Evolutionary conservation across 176 grass and related monocot species (phyloP), one percentile per base, ranked within the genome.

Genomic region (Aegilops speltoides): DNA sequence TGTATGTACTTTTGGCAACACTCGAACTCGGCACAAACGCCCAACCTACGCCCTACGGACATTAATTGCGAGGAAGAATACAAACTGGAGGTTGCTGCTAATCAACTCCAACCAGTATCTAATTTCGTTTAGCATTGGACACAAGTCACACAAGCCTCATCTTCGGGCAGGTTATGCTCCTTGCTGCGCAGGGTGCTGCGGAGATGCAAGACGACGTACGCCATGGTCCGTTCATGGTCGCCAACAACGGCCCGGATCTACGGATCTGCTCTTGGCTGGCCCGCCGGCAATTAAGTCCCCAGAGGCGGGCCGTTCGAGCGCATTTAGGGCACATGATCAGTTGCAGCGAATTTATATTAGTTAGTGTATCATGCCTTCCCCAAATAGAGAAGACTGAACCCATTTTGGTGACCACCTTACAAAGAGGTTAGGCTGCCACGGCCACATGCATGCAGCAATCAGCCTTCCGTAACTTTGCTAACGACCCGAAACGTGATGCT

Each of bases 91-190:
- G 11, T 72, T 15, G 33, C n/a, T 13, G 50, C 24, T 83, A 43
- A n/a, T 76, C 50, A 64, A 64, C 70, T 63, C 25, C 29, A 56
- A 56, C 52, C 52, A 56, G 20, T 56, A 56, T 20, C 52, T 20
- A 54, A 56, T 19, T 19, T 6, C 17, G 17, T 20, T 56, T 56
- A 20, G 52, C 52, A 56, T 20, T 3, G 32, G 78, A 79, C 86
- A 78, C 15, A 4, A 52, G 29, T 81, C 54, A 79, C 86, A 78
- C 15, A 4, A 52, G 29, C 87, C 54, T 63, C 17, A 15, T 64
- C 75, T 83, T 64, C 22, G 24, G 79, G 38, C 74, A 31, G 81
- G 38, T 79, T 79, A 31, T 36, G 31, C 75, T 71, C 87, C 5
- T 24, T 64, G 4, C 10, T 41, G 29, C 45, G 67, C 81, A 41